A percentile compares a stretch with the other conserved stretches of the same genome.
These are phyloP conservation scores for Oxyria digyna DNA, from an alignment of 148 eudicot genomes.

Conservation along the genomic window DNA sequence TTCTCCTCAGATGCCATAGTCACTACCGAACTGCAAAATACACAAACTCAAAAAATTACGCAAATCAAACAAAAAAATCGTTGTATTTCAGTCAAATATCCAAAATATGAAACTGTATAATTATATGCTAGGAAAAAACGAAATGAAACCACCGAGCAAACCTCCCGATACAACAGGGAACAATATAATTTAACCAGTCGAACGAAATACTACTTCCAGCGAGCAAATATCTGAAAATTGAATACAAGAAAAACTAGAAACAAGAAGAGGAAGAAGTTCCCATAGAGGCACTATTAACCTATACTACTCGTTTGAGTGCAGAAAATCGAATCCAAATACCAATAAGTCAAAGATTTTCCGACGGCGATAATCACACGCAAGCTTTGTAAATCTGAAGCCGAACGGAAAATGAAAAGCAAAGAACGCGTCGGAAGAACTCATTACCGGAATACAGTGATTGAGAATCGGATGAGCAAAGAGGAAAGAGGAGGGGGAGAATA, in stretches of 20 bases:
- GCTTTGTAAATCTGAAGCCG: no score
- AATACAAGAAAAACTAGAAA: not conserved
- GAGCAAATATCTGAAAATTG: not conserved
- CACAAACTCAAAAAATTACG: not conserved
- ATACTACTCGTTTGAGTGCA: not conserved
- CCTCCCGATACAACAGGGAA: not conserved
- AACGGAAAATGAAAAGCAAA: no score
- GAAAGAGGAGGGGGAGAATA: no score
- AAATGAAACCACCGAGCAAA: not conserved
- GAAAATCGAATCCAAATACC: not conserved
- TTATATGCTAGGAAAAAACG: not conserved
- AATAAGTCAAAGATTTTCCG: not conserved
- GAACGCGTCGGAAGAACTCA: no score
- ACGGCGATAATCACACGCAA: no score
- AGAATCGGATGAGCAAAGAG: no score
- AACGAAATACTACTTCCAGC: no score
- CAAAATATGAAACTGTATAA: not conserved
- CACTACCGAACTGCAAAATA: not conserved
- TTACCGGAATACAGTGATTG: no score
- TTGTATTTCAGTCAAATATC: not conserved
- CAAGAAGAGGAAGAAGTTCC: not conserved
- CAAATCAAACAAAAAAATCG: not conserved
- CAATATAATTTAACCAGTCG: no score
- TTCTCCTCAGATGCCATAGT: slow-evolving; percentile 36
- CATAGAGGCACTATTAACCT: not conserved